These are phyloP conservation scores for Brassica balearica DNA, from an alignment of 441 rosid species.

Conservation along the genomic window DNA sequence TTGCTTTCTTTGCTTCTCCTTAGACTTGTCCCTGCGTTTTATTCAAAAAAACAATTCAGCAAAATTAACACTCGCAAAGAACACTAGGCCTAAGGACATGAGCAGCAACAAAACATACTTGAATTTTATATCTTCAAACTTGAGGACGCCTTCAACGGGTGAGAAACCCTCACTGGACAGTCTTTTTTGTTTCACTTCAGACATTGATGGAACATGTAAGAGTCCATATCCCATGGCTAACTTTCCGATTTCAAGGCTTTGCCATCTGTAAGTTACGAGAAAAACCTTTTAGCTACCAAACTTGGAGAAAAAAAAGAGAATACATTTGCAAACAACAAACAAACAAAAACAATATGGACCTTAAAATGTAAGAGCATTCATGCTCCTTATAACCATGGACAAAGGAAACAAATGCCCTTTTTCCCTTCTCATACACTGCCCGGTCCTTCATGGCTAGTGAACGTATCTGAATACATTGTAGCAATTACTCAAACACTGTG, in stretches of 20 bases:
- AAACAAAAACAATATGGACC: slow-evolving; percentile 50
- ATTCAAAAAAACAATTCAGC: neutral
- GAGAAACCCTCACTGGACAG: slow-evolving; percentile 74
- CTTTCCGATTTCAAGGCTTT: slow-evolving; percentile 87
- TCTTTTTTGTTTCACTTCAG: slow-evolving; percentile 78
- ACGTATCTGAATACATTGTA: slow-evolving; percentile 60
- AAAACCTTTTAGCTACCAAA: neutral
- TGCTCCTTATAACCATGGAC: slow-evolving; percentile 92
- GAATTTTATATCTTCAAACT: slow-evolving; percentile 73
- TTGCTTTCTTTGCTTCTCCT: slow-evolving; percentile 86
- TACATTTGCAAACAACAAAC: neutral
- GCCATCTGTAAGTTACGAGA: slow-evolving; percentile 60
- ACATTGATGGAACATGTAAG: slow-evolving; percentile 80
- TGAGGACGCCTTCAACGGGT: slow-evolving; percentile 63
- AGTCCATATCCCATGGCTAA: slow-evolving; percentile 93
- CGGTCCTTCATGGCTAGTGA: slow-evolving; percentile 78
- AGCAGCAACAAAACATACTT: slow-evolving; percentile 43
- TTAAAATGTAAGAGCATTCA: slow-evolving; percentile 76
- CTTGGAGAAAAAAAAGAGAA: neutral
- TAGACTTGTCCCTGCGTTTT: slow-evolving; percentile 69
- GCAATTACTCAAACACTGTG: slow-evolving; percentile 14
- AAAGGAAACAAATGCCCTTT: slow-evolving; percentile 84
- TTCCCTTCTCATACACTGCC: slow-evolving; percentile 90
- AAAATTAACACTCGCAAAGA: too few species aligned
- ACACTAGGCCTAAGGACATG: neutral